Percentiles rank a stretch among this genome's conserved stretches.
Evolutionary conservation across 2,329 filamentous ascomycete genomes (phyloP).

Genomic region (Ophiognomonia clavigignenti-juglandacearum): DNA sequence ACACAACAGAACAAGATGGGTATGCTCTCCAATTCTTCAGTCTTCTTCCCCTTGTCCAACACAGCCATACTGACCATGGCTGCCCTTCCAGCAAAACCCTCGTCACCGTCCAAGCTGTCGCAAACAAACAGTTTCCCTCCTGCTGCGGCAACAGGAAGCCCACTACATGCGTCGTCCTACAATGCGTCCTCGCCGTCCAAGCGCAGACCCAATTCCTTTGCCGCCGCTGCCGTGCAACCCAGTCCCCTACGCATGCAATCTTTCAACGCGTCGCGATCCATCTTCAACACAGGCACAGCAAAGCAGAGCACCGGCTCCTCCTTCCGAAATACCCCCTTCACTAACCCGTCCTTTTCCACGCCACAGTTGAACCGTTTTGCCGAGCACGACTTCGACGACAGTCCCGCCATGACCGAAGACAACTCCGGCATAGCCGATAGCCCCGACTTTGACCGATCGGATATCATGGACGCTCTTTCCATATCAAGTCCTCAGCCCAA

Average conservation of each 20-base stretch:
- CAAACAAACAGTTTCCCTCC: conserved; percentile 22
- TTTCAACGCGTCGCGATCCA: conserved; percentile 32
- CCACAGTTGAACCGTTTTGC: conserved; percentile 52
- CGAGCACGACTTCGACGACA: conserved; percentile 55
- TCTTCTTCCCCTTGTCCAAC: too few species aligned
- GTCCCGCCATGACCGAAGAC: conserved; percentile 51
- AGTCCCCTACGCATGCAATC: conserved; percentile 32
- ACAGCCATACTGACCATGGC: conserved; percentile 17
- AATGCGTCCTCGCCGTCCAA: conserved; percentile 36
- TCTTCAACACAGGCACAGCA: conserved; percentile 40
- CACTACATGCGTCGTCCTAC: conserved; percentile 30
- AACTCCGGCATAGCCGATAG: conserved; percentile 49
- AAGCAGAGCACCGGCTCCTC: conserved; percentile 40
- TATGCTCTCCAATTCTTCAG: conserved; percentile 24
- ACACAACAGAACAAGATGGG: conserved; percentile 37
- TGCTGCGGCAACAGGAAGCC: conserved; percentile 23
- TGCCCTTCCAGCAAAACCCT: conserved; percentile 19
- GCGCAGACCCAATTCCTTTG: conserved; percentile 28
- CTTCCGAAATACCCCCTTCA: conserved; percentile 59
- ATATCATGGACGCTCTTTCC: conserved; percentile 13
- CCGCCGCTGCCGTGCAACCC: conserved; percentile 21
- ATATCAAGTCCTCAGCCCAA: conserved; percentile 25
- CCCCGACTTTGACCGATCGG: conserved; percentile 44
- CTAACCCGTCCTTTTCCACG: conserved; percentile 37
- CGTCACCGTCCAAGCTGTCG: conserved; percentile 23